Percentiles rank a stretch among this genome's conserved stretches.
Conservation (phyloP, 768 basidiomycete genomes). For the Kwoniella mangroviensis region DNA sequence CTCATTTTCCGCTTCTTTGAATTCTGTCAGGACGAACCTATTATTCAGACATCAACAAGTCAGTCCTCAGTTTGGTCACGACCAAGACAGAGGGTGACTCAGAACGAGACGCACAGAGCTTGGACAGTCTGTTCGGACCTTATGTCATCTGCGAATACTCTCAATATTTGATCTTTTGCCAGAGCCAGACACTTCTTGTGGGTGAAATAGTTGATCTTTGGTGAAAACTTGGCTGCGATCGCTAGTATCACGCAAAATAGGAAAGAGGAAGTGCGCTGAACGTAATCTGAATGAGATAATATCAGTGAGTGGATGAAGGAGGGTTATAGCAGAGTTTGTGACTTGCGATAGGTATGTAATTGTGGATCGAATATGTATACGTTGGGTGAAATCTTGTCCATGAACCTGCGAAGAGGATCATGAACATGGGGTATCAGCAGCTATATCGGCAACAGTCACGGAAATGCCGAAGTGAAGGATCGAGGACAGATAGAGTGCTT, state of each 20-base stretch:
- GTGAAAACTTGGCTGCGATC: slow-evolving; percentile 16
- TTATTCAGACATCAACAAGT: not conserved
- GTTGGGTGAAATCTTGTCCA: slow-evolving; percentile 10
- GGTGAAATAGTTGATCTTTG: not conserved
- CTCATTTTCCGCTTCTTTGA: slow-evolving; percentile 23
- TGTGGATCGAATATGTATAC: slow-evolving; percentile 16
- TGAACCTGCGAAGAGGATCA: slow-evolving; percentile 1
- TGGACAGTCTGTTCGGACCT: slow-evolving; percentile 21
- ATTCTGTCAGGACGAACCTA: slow-evolving; percentile 20
- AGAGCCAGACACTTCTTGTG: slow-evolving; percentile 19
- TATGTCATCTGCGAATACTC: slow-evolving; percentile 14
- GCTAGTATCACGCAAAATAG: slow-evolving; percentile 24
- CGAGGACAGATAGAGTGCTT: too few species aligned
- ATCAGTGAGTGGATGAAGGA: not conserved
- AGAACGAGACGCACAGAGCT: slow-evolving; percentile 11
- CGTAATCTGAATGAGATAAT: slow-evolving; percentile 3
- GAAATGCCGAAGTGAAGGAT: too few species aligned
- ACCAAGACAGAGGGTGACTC: too few species aligned
- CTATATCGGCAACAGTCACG: not conserved
- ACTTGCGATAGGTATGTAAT: slow-evolving; percentile 17
- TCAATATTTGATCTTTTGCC: slow-evolving; percentile 21
- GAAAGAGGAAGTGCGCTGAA: slow-evolving; percentile 18
- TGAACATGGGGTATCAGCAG: not conserved
- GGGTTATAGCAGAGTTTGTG: not conserved
- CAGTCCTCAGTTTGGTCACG: not conserved